Percentiles rank a stretch among this genome's conserved stretches.
These are phyloP conservation scores for Aspergillus ustus DNA, from an alignment of 2,329 filamentous ascomycete species.

Conservation along the genomic window DNA sequence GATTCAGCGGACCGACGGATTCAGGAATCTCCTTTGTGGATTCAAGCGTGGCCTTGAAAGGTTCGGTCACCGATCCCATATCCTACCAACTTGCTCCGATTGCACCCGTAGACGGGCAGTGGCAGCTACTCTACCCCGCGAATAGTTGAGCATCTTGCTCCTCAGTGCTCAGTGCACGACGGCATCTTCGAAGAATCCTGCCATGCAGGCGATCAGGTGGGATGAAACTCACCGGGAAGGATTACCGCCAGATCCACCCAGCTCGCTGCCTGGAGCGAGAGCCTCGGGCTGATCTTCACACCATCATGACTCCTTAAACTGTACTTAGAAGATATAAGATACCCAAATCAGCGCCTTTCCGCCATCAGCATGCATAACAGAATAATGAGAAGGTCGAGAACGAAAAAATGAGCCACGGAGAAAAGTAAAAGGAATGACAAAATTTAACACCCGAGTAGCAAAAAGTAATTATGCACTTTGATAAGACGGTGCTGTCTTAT, in stretches of 20 bases:
- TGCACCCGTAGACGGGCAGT: not conserved
- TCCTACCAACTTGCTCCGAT: not conserved
- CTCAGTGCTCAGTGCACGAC: not conserved
- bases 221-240: not conserved
- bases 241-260: not conserved
- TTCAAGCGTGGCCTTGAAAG: not conserved
- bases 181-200: not conserved
- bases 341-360: not conserved
- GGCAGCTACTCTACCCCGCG: not conserved
- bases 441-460: not conserved
- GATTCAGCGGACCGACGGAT: not conserved
- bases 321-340: not conserved
- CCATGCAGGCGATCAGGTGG: not conserved
- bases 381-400: not conserved
- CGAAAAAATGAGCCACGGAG: not conserved
- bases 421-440: not conserved
- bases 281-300: not conserved
- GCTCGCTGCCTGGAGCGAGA: not conserved
- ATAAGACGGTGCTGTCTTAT: slow-evolving; percentile 19
- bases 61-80: not conserved
- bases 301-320: not conserved
- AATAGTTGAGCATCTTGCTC: not conserved
- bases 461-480: slow-evolving; percentile 14
- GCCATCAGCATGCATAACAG: not conserved
- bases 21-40: not conserved